Percentiles rank a stretch among this genome's conserved stretches.
Conservation (phyloP, 2,329 filamentous ascomycete genomes). For the Neonectria ditissima region DNA sequence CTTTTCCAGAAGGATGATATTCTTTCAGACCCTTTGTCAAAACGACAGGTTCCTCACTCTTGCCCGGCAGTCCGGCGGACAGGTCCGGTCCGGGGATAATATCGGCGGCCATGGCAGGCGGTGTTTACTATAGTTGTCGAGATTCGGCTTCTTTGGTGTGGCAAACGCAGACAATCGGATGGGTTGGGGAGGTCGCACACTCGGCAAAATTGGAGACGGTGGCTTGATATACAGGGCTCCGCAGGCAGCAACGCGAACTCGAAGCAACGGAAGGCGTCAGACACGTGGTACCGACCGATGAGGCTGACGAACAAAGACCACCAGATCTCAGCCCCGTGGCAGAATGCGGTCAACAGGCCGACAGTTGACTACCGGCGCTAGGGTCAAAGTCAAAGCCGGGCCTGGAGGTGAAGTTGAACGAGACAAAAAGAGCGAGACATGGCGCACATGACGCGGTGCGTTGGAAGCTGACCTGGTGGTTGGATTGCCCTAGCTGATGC, state of each 20-base stretch:
- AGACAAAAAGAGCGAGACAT: slow-evolving; percentile 35
- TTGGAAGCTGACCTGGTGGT: slow-evolving; percentile 13
- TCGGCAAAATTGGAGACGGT: slow-evolving; percentile 4
- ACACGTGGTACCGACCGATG: slow-evolving; percentile 20
- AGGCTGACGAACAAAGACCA: slow-evolving; percentile 6
- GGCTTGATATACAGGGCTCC: slow-evolving; percentile 16
- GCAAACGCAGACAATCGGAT: slow-evolving; percentile 7
- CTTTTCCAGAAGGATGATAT: slow-evolving; percentile 66
- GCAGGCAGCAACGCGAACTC: not conserved
- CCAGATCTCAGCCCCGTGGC: slow-evolving; percentile 10
- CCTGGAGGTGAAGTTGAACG: slow-evolving; percentile 17
- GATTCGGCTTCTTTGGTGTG: not conserved
- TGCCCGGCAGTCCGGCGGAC: slow-evolving; percentile 39
- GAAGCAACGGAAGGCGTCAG: not conserved
- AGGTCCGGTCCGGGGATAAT: slow-evolving; percentile 48
- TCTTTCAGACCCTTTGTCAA: slow-evolving; percentile 22
- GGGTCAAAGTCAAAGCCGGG: not conserved
- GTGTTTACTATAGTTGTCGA: slow-evolving; percentile 3
- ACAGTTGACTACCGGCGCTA: slow-evolving; percentile 11
- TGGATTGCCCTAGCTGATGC: slow-evolving; percentile 14
- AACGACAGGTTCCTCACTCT: slow-evolving; percentile 33
- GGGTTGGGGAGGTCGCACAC: not conserved
- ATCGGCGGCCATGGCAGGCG: slow-evolving; percentile 42
- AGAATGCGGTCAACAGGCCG: not conserved
- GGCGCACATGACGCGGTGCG: slow-evolving; percentile 41